Evolutionary conservation across 1,139 yeast genomes (phyloP), one percentile per base, ranked within the genome.

Genomic region (Taiozyma sp.): DNA sequence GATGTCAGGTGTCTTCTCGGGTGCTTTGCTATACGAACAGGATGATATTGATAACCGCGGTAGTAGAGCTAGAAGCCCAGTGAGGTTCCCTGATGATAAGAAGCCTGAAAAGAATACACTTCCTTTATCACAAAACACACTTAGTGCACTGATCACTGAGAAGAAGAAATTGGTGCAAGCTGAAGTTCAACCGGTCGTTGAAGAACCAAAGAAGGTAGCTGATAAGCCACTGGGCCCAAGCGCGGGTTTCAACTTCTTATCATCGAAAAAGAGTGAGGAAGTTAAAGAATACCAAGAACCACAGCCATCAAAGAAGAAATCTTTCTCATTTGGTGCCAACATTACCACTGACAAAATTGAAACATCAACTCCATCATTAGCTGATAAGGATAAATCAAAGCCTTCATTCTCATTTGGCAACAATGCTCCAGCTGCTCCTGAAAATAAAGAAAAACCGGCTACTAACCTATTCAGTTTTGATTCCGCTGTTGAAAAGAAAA

Each of bases 221-320:
- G 46, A 44, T 21, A 40, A 29, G 9, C 30, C 30, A 34, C 26
- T 50, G 14, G 65, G 63, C 1, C 65, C 65, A 50, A 62, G 65
- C 52, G 59, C 65, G 8, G 65, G 65, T 1, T 62, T 62, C 55
- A 60, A 57, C 44, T 62, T 62, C 52, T 29, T 61, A 43, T 41
- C 42, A 10, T 29, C 21, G n/a, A n/a, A n/a, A 3, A 46, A 42
- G 28, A 35, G 34, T 34, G 45, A 45, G 9, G 44, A 39, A 10
- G 16, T 11, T 7, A 26, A 45, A 10, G 46, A 42, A 9, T 22
- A 35, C 9, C 7, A 13, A 24, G 43, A 34, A 43, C 16, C 29
- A 14, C 43, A 28, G 10, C 14, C 41, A 5, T 16, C 19, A 26
- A 42, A 26, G 37, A 24, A 40, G 14, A 47, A 41, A 16, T 30